phyloP scores from a whole-genome alignment of 495 filamentous ascomycete genomes.

The Talaromyces proteolyticus region DNA sequence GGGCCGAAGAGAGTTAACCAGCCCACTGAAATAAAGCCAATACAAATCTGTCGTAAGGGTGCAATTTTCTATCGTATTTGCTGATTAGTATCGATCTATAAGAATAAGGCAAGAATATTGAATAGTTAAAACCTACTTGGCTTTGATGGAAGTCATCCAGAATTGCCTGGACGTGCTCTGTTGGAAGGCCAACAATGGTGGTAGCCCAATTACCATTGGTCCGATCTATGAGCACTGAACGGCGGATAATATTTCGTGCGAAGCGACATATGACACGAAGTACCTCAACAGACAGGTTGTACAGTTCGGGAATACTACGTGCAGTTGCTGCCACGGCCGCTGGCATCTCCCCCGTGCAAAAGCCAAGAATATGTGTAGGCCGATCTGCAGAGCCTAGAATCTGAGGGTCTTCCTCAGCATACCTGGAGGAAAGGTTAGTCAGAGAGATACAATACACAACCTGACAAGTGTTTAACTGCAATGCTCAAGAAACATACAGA shows the following conservation, averaged over 20 bases:
- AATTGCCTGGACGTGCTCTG: conserved; percentile 1
- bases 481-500: conserved; percentile 1
- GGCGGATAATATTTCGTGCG: not conserved
- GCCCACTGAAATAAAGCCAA: conserved; percentile 5
- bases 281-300: conserved; percentile 8
- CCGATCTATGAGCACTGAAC: conserved; percentile 5
- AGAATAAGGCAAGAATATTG: not conserved
- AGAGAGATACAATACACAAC: not conserved
- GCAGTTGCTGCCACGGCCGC: conserved; percentile 9
- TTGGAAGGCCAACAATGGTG: conserved; percentile 7
- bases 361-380: conserved; percentile 7
- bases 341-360: conserved; percentile 14
- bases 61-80: conserved; percentile 5
- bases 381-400: not conserved
- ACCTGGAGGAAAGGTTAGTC: not conserved
- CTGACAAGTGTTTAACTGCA: too few relatives aligned
- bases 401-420: conserved; percentile 8
- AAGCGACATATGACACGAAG: conserved; percentile 9
- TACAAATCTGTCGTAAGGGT: not conserved
- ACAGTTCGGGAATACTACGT: conserved; percentile 1
- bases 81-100: not conserved
- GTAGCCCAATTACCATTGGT: conserved; percentile 10
- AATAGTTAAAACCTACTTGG: conserved; percentile 6
- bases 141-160: conserved; percentile 7
- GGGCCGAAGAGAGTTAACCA: conserved; percentile 11